These are phyloP conservation scores for Apiotrichum gamsii DNA, from an alignment of 1,284 basidiomycete species.

Conservation along the genomic window DNA sequence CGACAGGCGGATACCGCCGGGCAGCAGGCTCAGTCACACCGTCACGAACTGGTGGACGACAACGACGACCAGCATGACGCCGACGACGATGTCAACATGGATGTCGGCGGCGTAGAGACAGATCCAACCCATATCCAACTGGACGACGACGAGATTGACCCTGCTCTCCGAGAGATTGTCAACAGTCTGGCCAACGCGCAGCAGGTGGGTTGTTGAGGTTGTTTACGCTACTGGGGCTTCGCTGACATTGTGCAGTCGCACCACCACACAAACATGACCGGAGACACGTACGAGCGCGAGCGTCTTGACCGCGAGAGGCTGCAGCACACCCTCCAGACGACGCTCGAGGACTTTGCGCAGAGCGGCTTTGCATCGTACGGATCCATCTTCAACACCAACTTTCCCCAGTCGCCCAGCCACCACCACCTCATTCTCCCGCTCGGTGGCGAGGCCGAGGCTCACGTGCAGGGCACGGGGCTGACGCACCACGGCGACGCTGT, in stretches of 20 bases:
- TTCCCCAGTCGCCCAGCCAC: slow-evolving; percentile 13
- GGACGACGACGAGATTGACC: slow-evolving; percentile 40
- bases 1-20: neutral
- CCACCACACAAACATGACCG: slow-evolving; percentile 7
- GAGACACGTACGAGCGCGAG: slow-evolving; percentile 28
- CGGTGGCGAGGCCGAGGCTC: neutral
- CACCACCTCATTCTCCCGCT: slow-evolving; percentile 12
- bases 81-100: neutral
- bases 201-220: slow-evolving; percentile 23
- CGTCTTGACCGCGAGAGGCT: slow-evolving; percentile 29
- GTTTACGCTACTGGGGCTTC: neutral
- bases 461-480: neutral
- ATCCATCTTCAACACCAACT: slow-evolving; percentile 18
- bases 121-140: slow-evolving; percentile 6
- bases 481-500: neutral
- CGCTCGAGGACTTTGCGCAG: slow-evolving; percentile 31
- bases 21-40: neutral
- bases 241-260: slow-evolving; percentile 18
- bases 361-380: slow-evolving; percentile 12
- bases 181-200: slow-evolving; percentile 43
- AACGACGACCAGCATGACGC: neutral
- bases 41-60: too few species aligned
- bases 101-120: neutral
- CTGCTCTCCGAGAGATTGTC: slow-evolving; percentile 42
- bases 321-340: slow-evolving; percentile 32